Conservation (phyloP, 805 yeast genomes). For the Sugiyamaella americana region DNA sequence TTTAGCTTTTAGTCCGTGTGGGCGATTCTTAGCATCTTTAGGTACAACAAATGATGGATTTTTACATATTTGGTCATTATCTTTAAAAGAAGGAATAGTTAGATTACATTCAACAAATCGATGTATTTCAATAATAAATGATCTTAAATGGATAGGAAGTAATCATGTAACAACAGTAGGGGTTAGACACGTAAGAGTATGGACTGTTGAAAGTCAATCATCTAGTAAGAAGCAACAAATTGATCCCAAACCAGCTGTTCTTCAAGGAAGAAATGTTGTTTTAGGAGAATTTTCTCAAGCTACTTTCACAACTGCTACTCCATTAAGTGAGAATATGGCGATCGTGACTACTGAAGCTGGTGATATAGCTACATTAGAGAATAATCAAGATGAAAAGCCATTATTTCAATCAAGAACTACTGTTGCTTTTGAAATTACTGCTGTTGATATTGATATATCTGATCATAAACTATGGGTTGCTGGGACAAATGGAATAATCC, state of each 20-base stretch:
- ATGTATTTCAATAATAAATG: constrained; percentile 55
- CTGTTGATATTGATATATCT: constrained; percentile 24
- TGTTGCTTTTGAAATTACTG: constrained; percentile 18
- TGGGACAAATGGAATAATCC: constrained; percentile 2
- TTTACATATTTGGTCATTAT: constrained; percentile 52
- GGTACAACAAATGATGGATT: constrained; percentile 69
- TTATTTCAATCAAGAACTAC: constrained; percentile 12
- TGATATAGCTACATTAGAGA: constrained; percentile 20
- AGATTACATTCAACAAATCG: constrained; percentile 48
- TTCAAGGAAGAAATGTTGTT: constrained; percentile 56
- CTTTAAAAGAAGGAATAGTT: constrained; percentile 26
- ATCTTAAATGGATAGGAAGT: constrained; percentile 49
- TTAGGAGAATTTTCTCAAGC: constrained; percentile 45
- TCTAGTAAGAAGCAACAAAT: not conserved
- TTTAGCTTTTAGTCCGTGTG: constrained; percentile 54
- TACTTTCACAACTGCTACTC: constrained; percentile 42
- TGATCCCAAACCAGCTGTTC: constrained; percentile 26
- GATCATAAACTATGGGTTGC: constrained; percentile 41
- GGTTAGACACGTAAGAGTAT: constrained; percentile 52
- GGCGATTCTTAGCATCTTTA: constrained; percentile 49
- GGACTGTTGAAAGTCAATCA: constrained; percentile 40
- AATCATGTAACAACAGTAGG: constrained; percentile 51
- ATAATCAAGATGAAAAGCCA: constrained; percentile 8
- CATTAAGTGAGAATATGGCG: constrained; percentile 30
- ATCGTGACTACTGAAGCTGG: constrained; percentile 27